Conservation (phyloP, 148 eudicot genomes). For the Euryodendron excelsum region DNA sequence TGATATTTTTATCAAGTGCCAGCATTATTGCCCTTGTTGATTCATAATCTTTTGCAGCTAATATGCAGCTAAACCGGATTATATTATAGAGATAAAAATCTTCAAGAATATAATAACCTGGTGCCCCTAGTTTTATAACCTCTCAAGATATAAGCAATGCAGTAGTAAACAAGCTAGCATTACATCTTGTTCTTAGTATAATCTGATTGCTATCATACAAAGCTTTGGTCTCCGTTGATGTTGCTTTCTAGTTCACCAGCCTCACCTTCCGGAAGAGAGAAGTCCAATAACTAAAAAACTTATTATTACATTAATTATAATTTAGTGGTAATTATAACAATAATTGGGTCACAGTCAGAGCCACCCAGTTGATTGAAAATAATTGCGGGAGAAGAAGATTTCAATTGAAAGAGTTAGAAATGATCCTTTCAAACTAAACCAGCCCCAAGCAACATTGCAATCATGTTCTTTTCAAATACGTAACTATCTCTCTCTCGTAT, state of each 20-base stretch:
- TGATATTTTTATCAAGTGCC: background rate
- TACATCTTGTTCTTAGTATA: background rate
- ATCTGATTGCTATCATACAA: background rate
- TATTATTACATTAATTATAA: background rate
- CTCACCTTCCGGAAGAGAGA: background rate
- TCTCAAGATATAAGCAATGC: too few relatives aligned
- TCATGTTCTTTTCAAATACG: background rate
- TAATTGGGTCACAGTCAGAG: constrained; percentile 5
- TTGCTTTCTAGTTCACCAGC: background rate
- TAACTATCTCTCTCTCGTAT: background rate
- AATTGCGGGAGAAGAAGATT: constrained; percentile 15
- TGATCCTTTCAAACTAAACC: background rate
- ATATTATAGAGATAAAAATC: background rate
- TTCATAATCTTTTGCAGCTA: background rate
- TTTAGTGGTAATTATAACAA: background rate
- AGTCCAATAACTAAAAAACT: background rate
- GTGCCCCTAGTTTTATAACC: background rate
- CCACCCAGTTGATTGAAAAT: constrained; percentile 15
- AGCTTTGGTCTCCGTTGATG: background rate
- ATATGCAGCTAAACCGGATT: background rate
- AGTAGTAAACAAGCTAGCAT: background rate
- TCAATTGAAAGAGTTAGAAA: constrained; percentile 10
- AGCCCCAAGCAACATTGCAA: background rate
- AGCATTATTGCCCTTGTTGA: background rate
- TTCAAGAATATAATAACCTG: background rate